Conservation (phyloP, 2,329 filamentous ascomycete genomes). For the Cylindrodendrum hubeiense region DNA sequence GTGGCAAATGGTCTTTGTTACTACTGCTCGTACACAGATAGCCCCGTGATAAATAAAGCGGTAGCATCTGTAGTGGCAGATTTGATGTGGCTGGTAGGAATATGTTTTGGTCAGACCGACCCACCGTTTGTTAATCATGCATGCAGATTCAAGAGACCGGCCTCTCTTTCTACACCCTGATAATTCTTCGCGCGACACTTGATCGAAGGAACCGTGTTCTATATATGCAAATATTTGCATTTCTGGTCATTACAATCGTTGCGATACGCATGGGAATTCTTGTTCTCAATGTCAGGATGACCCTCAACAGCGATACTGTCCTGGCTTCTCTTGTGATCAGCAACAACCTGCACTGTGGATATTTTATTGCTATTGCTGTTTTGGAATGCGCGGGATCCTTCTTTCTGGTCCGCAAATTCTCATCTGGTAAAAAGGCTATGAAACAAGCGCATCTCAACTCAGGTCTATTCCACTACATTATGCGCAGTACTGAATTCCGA, state of each 20-base stretch:
- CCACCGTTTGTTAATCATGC: no score
- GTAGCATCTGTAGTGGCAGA: neutral
- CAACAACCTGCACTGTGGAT: neutral
- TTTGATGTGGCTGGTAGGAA: neutral
- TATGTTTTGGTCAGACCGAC: no score
- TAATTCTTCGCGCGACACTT: no score
- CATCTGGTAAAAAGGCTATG: neutral
- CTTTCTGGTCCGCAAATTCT: neutral
- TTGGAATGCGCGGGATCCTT: neutral
- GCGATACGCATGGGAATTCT: neutral
- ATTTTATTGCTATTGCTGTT: neutral
- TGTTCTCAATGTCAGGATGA: neutral
- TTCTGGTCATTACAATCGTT: no score
- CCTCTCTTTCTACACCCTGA: no score
- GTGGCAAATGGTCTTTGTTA: neutral
- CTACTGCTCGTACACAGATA: neutral
- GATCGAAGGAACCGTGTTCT: no score
- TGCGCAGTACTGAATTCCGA: neutral
- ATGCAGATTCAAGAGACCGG: no score
- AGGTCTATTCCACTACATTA: neutral
- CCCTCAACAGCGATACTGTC: neutral
- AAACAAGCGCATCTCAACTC: neutral
- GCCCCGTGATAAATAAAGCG: neutral
- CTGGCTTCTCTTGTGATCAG: no score
- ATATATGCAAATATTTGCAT: no score